A percentile compares a stretch with the other conserved stretches of the same genome.
Evolutionary conservation across 208 protist species (phyloP).

Genomic region (Trypanosoma cruzi): DNA sequence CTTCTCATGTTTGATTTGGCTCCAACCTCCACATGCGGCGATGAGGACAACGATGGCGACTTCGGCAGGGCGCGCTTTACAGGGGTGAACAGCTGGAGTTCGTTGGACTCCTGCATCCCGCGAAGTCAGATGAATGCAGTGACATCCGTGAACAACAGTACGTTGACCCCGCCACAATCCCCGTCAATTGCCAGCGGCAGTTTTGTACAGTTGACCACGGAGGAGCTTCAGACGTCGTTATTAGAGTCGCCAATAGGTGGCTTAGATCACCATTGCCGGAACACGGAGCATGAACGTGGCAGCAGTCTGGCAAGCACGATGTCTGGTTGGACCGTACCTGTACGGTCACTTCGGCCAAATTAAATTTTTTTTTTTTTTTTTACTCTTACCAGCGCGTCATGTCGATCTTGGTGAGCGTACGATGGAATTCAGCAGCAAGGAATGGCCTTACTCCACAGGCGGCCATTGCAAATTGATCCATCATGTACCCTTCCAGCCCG

Average conservation of each 20-base stretch:
- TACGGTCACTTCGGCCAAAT: background rate
- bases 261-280: background rate
- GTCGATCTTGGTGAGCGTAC: no score
- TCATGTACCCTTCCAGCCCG: no score
- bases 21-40: constrained; percentile 22
- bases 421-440: no score
- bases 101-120: background rate
- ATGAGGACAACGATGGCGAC: constrained; percentile 11
- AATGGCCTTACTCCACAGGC: no score
- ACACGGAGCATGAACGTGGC: background rate
- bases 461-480: no score
- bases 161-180: background rate
- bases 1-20: constrained; percentile 62
- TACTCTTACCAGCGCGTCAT: no score
- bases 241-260: background rate
- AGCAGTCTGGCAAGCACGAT: constrained; percentile 4
- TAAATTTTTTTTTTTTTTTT: constrained; percentile 9
- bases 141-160: background rate
- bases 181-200: constrained; percentile 18
- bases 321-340: constrained; percentile 3
- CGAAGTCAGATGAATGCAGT: background rate
- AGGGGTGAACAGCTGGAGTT: constrained; percentile 1
- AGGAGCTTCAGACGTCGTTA: constrained; percentile 23
- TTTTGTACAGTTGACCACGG: constrained; percentile 31
- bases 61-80: background rate